Evolutionary conservation across 202 grass and related monocot genomes (phyloP).

Genomic region (Cymbopogon flexuosus): DNA sequence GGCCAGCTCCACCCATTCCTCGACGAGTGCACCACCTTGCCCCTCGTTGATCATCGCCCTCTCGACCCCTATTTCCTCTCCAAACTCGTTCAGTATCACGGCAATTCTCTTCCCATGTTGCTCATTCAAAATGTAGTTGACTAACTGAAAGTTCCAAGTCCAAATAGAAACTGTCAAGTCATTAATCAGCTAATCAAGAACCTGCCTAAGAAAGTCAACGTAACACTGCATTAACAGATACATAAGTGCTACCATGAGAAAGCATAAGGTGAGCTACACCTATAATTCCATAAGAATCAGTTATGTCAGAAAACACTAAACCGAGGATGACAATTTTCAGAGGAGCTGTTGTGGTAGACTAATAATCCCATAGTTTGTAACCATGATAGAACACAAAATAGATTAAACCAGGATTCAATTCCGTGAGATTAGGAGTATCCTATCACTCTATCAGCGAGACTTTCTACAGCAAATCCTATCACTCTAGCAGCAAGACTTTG

Average conservation of each 20-base stretch:
- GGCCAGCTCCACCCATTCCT: conserved; percentile 95
- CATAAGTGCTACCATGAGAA: not conserved
- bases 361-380: not conserved
- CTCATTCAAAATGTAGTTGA: conserved; percentile 77
- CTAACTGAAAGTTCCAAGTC: conserved; percentile 52
- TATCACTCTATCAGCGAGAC: not conserved
- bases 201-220: not conserved
- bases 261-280: not conserved
- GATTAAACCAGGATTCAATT: conserved; percentile 15
- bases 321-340: not conserved
- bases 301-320: not conserved
- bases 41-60: conserved; percentile 98
- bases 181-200: not conserved
- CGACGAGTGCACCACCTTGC: conserved; percentile 71
- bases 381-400: not conserved
- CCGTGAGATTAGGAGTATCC: conserved; percentile 9
- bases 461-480: not conserved
- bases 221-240: not conserved
- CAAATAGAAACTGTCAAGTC: not conserved
- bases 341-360: not conserved
- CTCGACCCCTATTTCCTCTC: conserved; percentile 94
- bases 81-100: conserved; percentile 90
- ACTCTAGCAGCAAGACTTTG: not conserved
- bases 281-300: not conserved
- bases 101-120: conserved; percentile 87